phyloP scores from a whole-genome alignment of 768 basidiomycete genomes.

The Mycena indigotica region DNA sequence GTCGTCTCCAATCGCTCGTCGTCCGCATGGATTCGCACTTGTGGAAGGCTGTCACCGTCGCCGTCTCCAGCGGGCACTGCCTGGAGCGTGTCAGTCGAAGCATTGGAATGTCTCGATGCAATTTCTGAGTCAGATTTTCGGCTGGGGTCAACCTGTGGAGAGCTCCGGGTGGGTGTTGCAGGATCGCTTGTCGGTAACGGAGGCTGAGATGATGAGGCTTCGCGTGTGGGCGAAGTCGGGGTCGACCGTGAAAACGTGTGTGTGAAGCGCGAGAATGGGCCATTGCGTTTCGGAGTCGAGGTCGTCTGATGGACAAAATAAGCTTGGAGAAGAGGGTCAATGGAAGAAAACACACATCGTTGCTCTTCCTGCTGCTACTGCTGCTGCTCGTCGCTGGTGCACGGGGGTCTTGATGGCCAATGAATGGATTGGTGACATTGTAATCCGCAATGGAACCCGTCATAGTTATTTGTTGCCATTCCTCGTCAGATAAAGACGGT shows the following conservation, averaged over 20 bases:
- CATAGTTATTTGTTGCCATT: constrained; percentile 24
- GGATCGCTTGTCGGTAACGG: constrained; percentile 2
- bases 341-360: background rate
- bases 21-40: background rate
- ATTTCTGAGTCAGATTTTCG: background rate
- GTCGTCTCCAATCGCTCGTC: constrained; percentile 8
- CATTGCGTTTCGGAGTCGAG: constrained; percentile 7
- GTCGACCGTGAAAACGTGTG: constrained; percentile 16
- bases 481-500: constrained; percentile 22
- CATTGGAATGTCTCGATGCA: constrained; percentile 11
- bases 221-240: constrained; percentile 16
- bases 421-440: constrained; percentile 14
- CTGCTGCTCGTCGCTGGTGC: too few relatives aligned
- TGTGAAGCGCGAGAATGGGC: constrained; percentile 18
- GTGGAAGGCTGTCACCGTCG: background rate
- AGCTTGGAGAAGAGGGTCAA: background rate
- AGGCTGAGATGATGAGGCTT: background rate
- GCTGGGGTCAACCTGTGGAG: background rate
- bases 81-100: constrained; percentile 15
- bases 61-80: background rate
- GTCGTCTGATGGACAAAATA: background rate
- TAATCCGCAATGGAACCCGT: constrained; percentile 23
- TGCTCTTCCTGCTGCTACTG: background rate
- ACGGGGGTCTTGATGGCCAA: constrained; percentile 3
- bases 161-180: constrained; percentile 10